A percentile compares a stretch with the other conserved stretches of the same genome.
Conservation (phyloP, 2,329 filamentous ascomycete genomes). For the Beauveria varroae region DNA sequence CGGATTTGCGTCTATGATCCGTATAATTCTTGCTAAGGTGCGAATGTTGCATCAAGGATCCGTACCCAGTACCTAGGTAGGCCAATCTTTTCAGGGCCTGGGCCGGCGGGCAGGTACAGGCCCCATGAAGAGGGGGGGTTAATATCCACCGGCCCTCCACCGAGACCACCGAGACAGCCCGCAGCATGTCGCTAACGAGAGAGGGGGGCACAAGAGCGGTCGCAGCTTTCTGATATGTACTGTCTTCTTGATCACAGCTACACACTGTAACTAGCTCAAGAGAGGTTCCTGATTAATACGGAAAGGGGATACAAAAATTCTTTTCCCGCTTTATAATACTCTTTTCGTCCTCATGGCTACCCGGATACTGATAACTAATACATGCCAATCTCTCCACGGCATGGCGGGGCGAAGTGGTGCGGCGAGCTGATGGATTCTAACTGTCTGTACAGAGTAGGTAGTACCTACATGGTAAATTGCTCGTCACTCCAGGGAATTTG, state of each 20-base stretch:
- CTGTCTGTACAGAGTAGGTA: too few species aligned
- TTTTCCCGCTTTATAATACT: too few species aligned
- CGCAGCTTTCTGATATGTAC: too few species aligned
- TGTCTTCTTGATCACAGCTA: too few species aligned
- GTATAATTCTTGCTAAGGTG: too few species aligned
- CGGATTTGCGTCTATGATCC: too few species aligned
- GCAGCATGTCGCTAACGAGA: background rate
- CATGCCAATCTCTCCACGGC: background rate
- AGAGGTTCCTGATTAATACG: too few species aligned
- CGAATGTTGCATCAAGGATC: too few species aligned
- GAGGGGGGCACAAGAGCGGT: too few species aligned
- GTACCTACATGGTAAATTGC: background rate
- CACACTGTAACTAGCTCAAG: too few species aligned
- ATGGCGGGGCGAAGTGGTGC: background rate
- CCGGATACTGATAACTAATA: background rate
- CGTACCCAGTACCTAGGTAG: too few species aligned
- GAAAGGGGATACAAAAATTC: too few species aligned
- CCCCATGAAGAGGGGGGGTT: background rate
- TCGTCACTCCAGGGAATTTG: background rate
- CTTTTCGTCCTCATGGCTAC: background rate
- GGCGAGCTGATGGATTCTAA: background rate
- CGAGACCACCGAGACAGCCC: background rate
- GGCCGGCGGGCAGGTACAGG: background rate
- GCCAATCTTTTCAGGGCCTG: background rate
- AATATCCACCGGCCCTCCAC: background rate